Evolutionary conservation across 164 flowering plant species (phyloP).

Genomic region (Sedum album): DNA sequence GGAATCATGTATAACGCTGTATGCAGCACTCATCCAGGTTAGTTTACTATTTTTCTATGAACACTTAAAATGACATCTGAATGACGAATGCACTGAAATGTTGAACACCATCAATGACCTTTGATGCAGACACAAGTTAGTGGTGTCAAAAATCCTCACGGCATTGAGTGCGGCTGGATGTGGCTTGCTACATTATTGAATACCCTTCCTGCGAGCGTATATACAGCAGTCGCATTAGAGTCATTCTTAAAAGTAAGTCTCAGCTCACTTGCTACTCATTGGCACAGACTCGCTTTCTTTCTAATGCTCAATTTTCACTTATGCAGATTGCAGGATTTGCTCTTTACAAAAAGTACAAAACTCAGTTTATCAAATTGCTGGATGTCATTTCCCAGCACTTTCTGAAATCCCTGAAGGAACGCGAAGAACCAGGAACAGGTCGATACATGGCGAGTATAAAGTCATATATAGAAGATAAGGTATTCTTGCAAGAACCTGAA

Average conservation of each 20-base stretch:
- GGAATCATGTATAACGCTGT: constrained; percentile 56
- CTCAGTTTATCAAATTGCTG: constrained; percentile 66
- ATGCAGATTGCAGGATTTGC: constrained; percentile 80
- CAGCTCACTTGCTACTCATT: background rate
- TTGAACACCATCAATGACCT: background rate
- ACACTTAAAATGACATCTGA: background rate
- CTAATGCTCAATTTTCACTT: constrained; percentile 12
- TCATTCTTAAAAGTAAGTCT: constrained; percentile 67
- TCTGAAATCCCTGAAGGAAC: constrained; percentile 33
- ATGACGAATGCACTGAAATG: background rate
- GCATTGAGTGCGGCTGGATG: constrained; percentile 81
- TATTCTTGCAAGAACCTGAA: background rate
- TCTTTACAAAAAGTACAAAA: constrained; percentile 47
- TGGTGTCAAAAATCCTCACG: constrained; percentile 57
- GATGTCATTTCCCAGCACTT: constrained; percentile 38
- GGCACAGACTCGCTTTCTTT: background rate
- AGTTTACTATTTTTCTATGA: background rate
- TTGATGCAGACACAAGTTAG: constrained; percentile 55
- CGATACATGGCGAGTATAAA: constrained; percentile 30
- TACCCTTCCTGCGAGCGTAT: constrained; percentile 51
- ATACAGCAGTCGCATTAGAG: constrained; percentile 58
- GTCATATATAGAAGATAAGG: constrained; percentile 41
- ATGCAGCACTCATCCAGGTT: constrained; percentile 90
- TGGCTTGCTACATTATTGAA: constrained; percentile 91
- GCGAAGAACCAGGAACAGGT: constrained; percentile 26